phyloP scores from a whole-genome alignment of 371 early-diverging fungal species.

The Mortierella sp. region DNA sequence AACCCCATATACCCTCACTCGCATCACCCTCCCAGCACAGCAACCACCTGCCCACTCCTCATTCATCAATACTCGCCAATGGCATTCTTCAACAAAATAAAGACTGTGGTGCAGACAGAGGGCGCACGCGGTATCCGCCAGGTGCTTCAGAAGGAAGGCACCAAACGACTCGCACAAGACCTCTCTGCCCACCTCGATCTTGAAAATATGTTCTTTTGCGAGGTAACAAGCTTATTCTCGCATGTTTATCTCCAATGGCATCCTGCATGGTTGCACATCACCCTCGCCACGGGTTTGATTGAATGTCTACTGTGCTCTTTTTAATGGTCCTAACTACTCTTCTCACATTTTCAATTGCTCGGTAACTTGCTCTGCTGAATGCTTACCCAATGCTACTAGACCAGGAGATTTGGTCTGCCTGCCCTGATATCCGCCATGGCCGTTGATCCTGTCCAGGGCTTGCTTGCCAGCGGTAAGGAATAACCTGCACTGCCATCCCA shows the following conservation, averaged over 20 bases:
- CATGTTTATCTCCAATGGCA: not conserved
- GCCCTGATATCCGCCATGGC: constrained; percentile 62
- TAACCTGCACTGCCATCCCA: not conserved
- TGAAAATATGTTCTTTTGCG: constrained; percentile 39
- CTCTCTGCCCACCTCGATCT: constrained; percentile 39
- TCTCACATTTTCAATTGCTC: not conserved
- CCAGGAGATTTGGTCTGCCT: constrained; percentile 66
- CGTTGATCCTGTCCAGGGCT: constrained; percentile 68
- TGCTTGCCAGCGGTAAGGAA: constrained; percentile 69
- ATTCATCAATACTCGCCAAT: constrained; percentile 13
- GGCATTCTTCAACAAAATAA: constrained; percentile 54
- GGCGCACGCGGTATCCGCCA: constrained; percentile 54
- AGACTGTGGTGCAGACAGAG: constrained; percentile 51
- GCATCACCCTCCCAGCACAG: too few species aligned
- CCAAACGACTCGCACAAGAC: constrained; percentile 52
- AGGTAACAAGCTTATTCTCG: constrained; percentile 21
- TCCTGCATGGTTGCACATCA: not conserved
- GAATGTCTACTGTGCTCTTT: constrained; percentile 13
- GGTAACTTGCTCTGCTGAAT: not conserved
- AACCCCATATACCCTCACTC: not conserved
- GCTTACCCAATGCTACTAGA: constrained; percentile 22
- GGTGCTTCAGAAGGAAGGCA: constrained; percentile 52
- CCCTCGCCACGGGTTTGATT: not conserved
- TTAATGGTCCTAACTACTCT: not conserved
- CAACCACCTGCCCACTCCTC: not conserved